Percentiles rank a stretch among this genome's conserved stretches.
Evolutionary conservation across 805 yeast species (phyloP).

Genomic region (Ogataea trehaloabstinens): DNA sequence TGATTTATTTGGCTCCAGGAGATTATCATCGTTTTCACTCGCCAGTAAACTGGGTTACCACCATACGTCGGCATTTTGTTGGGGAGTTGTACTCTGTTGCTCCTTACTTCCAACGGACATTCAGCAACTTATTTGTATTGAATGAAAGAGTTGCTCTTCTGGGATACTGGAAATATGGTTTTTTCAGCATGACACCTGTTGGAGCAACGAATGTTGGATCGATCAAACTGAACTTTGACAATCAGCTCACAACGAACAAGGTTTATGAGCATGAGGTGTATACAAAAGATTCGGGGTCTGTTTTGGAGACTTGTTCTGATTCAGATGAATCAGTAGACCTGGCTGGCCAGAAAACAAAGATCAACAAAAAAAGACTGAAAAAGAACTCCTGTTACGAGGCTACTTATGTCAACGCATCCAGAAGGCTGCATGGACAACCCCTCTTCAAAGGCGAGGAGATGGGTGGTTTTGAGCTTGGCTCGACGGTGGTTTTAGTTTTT

Average conservation of each 20-base stretch:
- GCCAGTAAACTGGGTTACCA: conserved; percentile 94
- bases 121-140: conserved; percentile 82
- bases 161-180: conserved; percentile 96
- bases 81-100: conserved; percentile 96
- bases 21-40: conserved; percentile 97
- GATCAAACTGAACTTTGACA: conserved; percentile 87
- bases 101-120: conserved; percentile 88
- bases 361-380: conserved; percentile 39
- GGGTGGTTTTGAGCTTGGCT: conserved; percentile 96
- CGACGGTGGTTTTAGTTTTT: conserved; percentile 94
- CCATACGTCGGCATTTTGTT: conserved; percentile 88
- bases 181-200: conserved; percentile 97
- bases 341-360: conserved; percentile 6
- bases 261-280: conserved; percentile 51
- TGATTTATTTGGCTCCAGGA: conserved; percentile 95
- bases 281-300: conserved; percentile 19
- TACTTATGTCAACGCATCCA: conserved; percentile 77
- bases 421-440: conserved; percentile 80
- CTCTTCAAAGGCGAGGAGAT: conserved; percentile 88
- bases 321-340: conserved; percentile 1
- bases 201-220: conserved; percentile 99
- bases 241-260: conserved; percentile 81
- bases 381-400: conserved; percentile 93
- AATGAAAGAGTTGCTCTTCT: conserved; percentile 94
- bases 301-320: background rate